phyloP scores from a whole-genome alignment of 2,329 filamentous ascomycete species.

The Paraconiothyrium brasiliense region DNA sequence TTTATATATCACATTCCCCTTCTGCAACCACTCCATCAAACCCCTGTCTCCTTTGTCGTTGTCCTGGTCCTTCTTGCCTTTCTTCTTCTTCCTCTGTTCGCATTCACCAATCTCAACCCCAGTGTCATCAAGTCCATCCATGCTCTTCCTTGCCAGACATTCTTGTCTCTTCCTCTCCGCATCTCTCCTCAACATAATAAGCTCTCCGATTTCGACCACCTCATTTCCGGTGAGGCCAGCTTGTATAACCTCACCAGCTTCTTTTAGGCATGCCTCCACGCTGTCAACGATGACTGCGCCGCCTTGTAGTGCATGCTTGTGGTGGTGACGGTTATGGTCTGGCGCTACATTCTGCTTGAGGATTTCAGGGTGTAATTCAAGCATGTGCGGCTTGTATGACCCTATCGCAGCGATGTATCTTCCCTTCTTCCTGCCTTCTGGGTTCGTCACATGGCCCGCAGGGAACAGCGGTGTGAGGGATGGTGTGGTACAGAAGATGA shows the following conservation, averaged over 20 bases:
- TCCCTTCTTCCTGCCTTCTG: constrained; percentile 74
- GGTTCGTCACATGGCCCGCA: constrained; percentile 73
- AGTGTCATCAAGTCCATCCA: constrained; percentile 68
- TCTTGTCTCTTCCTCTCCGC: constrained; percentile 51
- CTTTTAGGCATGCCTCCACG: constrained; percentile 78
- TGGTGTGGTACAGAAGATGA: constrained; percentile 90
- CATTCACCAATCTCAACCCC: constrained; percentile 73
- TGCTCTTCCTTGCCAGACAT: constrained; percentile 43
- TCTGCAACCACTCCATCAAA: constrained; percentile 67
- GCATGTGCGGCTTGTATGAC: constrained; percentile 76
- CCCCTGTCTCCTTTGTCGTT: constrained; percentile 48
- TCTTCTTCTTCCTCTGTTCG: constrained; percentile 78
- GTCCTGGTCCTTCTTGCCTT: constrained; percentile 44
- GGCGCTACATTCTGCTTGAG: constrained; percentile 70
- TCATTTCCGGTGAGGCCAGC: constrained; percentile 77
- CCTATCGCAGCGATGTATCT: constrained; percentile 78
- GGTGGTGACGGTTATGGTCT: constrained; percentile 68
- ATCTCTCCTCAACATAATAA: constrained; percentile 71
- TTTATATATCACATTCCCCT: constrained; percentile 75
- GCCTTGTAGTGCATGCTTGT: constrained; percentile 69
- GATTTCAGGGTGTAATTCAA: constrained; percentile 82
- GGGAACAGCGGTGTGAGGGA: constrained; percentile 80
- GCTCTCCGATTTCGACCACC: constrained; percentile 86
- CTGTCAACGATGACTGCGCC: constrained; percentile 72
- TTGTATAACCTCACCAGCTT: constrained; percentile 87